A percentile compares a stretch with the other conserved stretches of the same genome.
Evolutionary conservation across 768 basidiomycete genomes (phyloP).

Genomic region (Phylloporus rhodoxanthus): DNA sequence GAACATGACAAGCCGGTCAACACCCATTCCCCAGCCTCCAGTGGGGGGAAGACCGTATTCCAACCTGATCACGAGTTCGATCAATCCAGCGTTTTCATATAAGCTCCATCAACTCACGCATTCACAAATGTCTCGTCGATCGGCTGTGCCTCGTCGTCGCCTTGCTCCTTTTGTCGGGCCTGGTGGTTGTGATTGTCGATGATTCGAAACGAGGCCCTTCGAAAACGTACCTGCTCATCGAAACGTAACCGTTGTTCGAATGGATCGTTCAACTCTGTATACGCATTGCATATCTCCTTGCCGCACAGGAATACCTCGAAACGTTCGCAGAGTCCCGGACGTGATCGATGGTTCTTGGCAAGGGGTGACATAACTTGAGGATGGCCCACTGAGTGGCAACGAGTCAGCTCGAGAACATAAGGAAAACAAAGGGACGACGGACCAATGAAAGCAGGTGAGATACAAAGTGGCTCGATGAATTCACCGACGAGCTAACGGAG

Average conservation of each 20-base stretch:
- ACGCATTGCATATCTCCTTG: conserved; percentile 98
- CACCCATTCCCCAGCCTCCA: conserved; percentile 94
- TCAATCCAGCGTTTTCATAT: neutral
- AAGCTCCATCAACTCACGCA: conserved; percentile 52
- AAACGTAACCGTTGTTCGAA: conserved; percentile 94
- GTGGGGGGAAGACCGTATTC: conserved; percentile 98
- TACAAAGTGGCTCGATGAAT: conserved; percentile 94
- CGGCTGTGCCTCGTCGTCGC: conserved; percentile 97
- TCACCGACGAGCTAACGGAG: conserved; percentile 82
- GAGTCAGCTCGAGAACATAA: neutral
- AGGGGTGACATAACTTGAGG: conserved; percentile 99
- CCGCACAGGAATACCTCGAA: conserved; percentile 99
- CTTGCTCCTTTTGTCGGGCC: conserved; percentile 88
- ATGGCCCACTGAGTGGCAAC: conserved; percentile 66
- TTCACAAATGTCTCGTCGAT: conserved; percentile 95
- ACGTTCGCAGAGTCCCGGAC: conserved; percentile 94
- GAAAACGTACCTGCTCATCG: conserved; percentile 70
- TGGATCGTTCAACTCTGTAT: conserved; percentile 99
- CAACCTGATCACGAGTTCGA: conserved; percentile 44
- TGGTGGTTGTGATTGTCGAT: conserved; percentile 22
- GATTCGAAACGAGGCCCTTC: too few relatives aligned
- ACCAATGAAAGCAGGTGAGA: conserved; percentile 96
- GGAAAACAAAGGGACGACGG: conserved; percentile 9
- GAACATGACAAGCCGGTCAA: conserved; percentile 98
- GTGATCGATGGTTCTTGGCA: conserved; percentile 97